Conservation (phyloP, 2,329 filamentous ascomycete genomes). For the Trichoderma harzianum region DNA sequence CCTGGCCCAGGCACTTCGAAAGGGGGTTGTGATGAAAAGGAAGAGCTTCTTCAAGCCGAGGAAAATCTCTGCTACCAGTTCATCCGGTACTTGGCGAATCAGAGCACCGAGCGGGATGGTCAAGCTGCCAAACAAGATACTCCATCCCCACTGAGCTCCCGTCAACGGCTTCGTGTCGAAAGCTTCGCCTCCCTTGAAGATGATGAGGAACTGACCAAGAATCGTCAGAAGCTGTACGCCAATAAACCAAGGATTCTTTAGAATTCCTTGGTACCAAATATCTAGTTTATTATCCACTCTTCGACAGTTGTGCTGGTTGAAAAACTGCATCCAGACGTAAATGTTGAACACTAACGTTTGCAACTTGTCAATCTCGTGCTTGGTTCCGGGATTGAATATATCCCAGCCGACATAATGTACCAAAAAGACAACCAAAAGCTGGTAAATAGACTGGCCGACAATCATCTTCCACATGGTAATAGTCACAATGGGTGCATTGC, state of each 20-base stretch:
- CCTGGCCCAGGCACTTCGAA: conserved; percentile 22
- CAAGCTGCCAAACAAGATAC: conserved; percentile 63
- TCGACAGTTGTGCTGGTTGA: conserved; percentile 78
- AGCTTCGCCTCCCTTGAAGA: conserved; percentile 65
- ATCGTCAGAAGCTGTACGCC: conserved; percentile 64
- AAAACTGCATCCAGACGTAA: conserved; percentile 88
- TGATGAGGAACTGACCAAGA: conserved; percentile 67
- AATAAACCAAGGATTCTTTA: conserved; percentile 73
- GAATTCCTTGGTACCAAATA: conserved; percentile 70
- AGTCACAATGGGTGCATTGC: conserved; percentile 69
- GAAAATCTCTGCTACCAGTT: conserved; percentile 31
- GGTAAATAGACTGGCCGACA: conserved; percentile 73
- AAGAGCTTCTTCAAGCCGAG: conserved; percentile 22
- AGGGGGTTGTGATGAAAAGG: conserved; percentile 23
- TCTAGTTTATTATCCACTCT: conserved; percentile 81
- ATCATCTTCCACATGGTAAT: conserved; percentile 90
- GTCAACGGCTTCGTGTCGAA: conserved; percentile 61
- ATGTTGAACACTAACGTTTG: conserved; percentile 78
- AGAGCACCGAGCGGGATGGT: conserved; percentile 59
- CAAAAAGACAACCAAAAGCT: conserved; percentile 59
- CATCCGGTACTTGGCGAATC: conserved; percentile 41
- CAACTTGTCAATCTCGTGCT: conserved; percentile 34
- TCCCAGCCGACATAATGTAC: conserved; percentile 58
- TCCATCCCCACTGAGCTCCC: conserved; percentile 67
- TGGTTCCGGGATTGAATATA: conserved; percentile 52